A percentile compares a stretch with the other conserved stretches of the same genome.
Evolutionary conservation across 345 rosid species (phyloP).

Genomic region (Draba incana): DNA sequence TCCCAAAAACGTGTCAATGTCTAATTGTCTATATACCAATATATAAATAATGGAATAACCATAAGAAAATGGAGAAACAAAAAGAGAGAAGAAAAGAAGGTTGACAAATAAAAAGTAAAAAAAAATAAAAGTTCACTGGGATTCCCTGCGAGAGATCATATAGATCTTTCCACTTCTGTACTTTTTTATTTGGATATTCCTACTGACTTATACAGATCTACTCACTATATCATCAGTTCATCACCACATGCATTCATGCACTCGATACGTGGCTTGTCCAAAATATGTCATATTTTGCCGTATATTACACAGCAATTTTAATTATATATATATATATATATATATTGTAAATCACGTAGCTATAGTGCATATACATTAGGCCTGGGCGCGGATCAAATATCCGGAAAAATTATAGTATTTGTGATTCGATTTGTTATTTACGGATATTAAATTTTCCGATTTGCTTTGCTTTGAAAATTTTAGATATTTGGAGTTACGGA

Average conservation of each 20-base stretch:
- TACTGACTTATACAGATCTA: slow-evolving; percentile 40
- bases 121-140: background rate
- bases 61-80: too few species aligned
- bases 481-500: too few species aligned
- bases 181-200: slow-evolving; percentile 32
- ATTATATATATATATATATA: background rate
- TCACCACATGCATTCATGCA: slow-evolving; percentile 30
- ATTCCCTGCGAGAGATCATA: slow-evolving; percentile 26
- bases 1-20: slow-evolving; percentile 22
- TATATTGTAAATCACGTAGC: slow-evolving; percentile 21
- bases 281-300: slow-evolving; percentile 27
- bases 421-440: too few species aligned
- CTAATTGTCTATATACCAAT: slow-evolving; percentile 1
- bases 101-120: slow-evolving; percentile 24
- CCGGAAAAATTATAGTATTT: too few species aligned
- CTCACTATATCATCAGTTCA: slow-evolving; percentile 23
- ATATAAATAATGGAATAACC: background rate
- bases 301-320: slow-evolving; percentile 15
- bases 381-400: too few species aligned
- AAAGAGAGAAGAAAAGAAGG: background rate
- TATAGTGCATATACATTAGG: background rate
- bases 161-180: slow-evolving; percentile 39
- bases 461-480: too few species aligned
- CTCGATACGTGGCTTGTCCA: slow-evolving; percentile 36
- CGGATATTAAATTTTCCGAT: too few species aligned